Conservation (phyloP, 768 basidiomycete species). For the Suillus variegatus region DNA sequence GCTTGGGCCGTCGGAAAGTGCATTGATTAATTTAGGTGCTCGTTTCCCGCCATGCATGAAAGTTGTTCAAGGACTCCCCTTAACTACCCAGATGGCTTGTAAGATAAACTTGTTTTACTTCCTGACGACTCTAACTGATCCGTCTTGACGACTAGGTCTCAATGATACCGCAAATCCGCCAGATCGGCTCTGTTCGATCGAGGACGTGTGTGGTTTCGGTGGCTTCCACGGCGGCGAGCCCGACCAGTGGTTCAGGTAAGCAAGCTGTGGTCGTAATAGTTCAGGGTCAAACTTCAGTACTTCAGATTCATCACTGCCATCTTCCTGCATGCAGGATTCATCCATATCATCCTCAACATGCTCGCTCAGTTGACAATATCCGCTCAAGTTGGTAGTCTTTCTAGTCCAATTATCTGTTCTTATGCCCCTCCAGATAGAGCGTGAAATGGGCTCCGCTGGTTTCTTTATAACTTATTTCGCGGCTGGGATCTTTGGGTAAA, state of each 20-base stretch:
- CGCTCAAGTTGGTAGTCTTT: constrained; percentile 54
- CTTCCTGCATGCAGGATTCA: constrained; percentile 92
- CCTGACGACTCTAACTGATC: constrained; percentile 13
- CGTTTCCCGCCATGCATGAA: constrained; percentile 96
- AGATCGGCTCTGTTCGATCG: constrained; percentile 67
- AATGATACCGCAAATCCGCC: constrained; percentile 86
- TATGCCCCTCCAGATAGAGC: constrained; percentile 62
- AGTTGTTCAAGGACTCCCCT: constrained; percentile 53
- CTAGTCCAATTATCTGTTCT: constrained; percentile 2
- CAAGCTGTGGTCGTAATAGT: constrained; percentile 37
- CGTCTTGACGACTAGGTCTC: constrained; percentile 48
- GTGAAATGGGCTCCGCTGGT: constrained; percentile 86
- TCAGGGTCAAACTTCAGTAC: constrained; percentile 33
- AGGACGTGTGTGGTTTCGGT: constrained; percentile 88
- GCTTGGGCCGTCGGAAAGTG: constrained; percentile 86
- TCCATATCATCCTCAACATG: constrained; percentile 93
- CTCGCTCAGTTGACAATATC: constrained; percentile 80
- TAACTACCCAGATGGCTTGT: constrained; percentile 62
- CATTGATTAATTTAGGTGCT: constrained; percentile 85
- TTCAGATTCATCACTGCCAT: constrained; percentile 82
- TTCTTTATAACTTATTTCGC: constrained; percentile 88
- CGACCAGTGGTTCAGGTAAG: constrained; percentile 58
- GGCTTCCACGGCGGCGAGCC: constrained; percentile 53
- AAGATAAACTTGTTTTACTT: constrained; percentile 22
- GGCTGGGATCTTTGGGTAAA: constrained; percentile 89